Conservation (phyloP, 2,329 filamentous ascomycete genomes). For the Aspergillus candidus region DNA sequence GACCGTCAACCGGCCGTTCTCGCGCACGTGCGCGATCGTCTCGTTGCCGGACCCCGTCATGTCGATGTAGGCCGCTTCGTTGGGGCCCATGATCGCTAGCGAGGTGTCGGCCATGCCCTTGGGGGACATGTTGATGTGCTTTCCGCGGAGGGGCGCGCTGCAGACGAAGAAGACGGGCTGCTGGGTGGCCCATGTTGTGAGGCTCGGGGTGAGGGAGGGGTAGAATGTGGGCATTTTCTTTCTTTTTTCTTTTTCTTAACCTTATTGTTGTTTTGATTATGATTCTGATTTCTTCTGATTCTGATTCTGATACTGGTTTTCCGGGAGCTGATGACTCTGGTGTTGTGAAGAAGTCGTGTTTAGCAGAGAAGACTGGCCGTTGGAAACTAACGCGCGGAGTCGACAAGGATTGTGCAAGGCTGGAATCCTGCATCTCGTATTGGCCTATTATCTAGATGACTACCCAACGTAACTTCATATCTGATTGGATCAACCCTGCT, state of each 20-base stretch:
- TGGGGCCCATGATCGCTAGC: slow-evolving; percentile 55
- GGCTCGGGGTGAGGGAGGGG: slow-evolving; percentile 48
- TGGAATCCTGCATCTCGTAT: no score
- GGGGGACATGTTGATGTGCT: slow-evolving; percentile 70
- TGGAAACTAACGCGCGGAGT: no score
- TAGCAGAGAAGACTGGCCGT: no score
- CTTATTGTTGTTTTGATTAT: no score
- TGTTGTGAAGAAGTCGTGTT: no score
- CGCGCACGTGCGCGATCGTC: slow-evolving; percentile 68
- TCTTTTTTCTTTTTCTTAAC: no score
- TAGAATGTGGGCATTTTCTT: slow-evolving; percentile 55
- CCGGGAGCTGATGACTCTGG: no score
- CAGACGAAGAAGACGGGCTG: slow-evolving; percentile 73
- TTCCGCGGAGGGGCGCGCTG: slow-evolving; percentile 61
- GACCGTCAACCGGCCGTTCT: slow-evolving; percentile 68
- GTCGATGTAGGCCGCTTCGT: slow-evolving; percentile 64
- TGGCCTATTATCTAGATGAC: no score
- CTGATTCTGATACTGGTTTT: no score
- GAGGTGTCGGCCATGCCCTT: slow-evolving; percentile 62
- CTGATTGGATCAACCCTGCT: slow-evolving; percentile 3
- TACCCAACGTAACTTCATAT: no score
- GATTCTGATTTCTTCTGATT: no score
- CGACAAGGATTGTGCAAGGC: no score
- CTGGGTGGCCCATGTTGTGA: slow-evolving; percentile 57
- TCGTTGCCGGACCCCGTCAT: slow-evolving; percentile 69